A percentile compares a stretch with the other conserved stretches of the same genome.
Evolutionary conservation across 306 rosid species (phyloP).

Genomic region (Dalbergia cochinchinensis): DNA sequence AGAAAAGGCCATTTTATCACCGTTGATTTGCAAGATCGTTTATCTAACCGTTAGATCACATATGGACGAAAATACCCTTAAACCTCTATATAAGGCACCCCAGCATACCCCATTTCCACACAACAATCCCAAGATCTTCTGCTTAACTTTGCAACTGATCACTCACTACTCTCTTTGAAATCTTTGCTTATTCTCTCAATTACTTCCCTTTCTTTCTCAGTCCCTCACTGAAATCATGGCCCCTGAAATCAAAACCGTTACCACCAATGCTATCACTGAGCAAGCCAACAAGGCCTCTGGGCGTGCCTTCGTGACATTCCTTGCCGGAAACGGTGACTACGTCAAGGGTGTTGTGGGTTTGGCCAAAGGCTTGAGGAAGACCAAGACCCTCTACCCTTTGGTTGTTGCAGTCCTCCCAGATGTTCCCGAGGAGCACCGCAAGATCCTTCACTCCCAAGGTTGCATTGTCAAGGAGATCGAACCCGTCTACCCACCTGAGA

Average conservation of each 20-base stretch:
- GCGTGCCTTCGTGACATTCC: conserved; percentile 76
- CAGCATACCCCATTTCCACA: conserved; percentile 29
- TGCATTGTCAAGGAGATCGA: conserved; percentile 72
- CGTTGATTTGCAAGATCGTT: conserved; percentile 16
- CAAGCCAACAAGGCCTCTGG: conserved; percentile 19
- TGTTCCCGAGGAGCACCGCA: conserved; percentile 79
- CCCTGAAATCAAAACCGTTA: conserved; percentile 49
- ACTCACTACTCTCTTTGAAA: background rate
- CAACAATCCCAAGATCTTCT: background rate
- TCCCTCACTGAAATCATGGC: conserved; percentile 52
- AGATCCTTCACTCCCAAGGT: conserved; percentile 64
- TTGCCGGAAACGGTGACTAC: conserved; percentile 85
- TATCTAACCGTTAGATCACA: conserved; percentile 48
- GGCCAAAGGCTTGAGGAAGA: conserved; percentile 85
- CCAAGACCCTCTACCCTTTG: conserved; percentile 64
- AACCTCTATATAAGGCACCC: conserved; percentile 55
- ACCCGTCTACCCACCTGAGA: conserved; percentile 74
- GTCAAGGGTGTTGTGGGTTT: conserved; percentile 85
- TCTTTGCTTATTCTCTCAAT: background rate
- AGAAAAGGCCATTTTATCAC: conserved; percentile 24
- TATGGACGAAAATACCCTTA: background rate
- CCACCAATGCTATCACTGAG: background rate
- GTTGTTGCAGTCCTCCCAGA: conserved; percentile 85
- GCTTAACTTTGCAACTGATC: background rate
- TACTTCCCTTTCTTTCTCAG: background rate